Evolutionary conservation across 2,329 filamentous ascomycete species (phyloP).

Genomic region (Exophiala alcalophila): DNA sequence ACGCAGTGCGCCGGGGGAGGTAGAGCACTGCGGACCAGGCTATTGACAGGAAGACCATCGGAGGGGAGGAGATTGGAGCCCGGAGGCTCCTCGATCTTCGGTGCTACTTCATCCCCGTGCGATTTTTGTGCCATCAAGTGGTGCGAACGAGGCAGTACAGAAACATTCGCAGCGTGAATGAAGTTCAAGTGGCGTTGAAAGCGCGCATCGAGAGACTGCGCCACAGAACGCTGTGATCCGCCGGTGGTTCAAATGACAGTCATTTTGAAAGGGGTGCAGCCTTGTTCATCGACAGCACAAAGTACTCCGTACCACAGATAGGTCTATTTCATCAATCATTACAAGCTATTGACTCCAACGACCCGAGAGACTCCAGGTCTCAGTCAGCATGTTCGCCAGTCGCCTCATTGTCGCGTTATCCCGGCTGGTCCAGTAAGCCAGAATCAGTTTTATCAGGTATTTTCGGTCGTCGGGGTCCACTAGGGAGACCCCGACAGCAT

Average conservation of each 20-base stretch:
- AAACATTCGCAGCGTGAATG: not conserved
- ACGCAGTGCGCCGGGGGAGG: constrained; percentile 56
- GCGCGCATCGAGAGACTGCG: not conserved
- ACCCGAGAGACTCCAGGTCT: not conserved
- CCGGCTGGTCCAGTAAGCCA: constrained; percentile 28
- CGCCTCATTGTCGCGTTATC: constrained; percentile 31
- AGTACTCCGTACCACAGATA: too few species aligned
- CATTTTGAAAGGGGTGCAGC: not conserved
- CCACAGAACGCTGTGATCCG: not conserved
- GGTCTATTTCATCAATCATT: too few species aligned
- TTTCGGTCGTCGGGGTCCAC: constrained; percentile 10
- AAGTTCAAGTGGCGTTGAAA: not conserved
- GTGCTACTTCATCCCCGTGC: constrained; percentile 13
- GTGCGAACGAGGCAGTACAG: not conserved
- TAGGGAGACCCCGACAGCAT: constrained; percentile 25
- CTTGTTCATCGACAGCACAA: too few species aligned
- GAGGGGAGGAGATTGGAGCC: constrained; percentile 1
- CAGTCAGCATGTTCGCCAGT: constrained; percentile 26
- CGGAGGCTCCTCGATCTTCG: constrained; percentile 5
- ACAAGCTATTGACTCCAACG: too few species aligned
- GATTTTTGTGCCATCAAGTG: constrained; percentile 18
- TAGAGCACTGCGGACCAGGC: not conserved
- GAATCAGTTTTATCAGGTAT: constrained; percentile 23
- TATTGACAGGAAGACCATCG: not conserved
- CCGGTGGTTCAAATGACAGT: constrained; percentile 2